Base-by-base conservation (phyloP, 345 rosid genomes). In the Eucalyptus caleyi region DNA sequence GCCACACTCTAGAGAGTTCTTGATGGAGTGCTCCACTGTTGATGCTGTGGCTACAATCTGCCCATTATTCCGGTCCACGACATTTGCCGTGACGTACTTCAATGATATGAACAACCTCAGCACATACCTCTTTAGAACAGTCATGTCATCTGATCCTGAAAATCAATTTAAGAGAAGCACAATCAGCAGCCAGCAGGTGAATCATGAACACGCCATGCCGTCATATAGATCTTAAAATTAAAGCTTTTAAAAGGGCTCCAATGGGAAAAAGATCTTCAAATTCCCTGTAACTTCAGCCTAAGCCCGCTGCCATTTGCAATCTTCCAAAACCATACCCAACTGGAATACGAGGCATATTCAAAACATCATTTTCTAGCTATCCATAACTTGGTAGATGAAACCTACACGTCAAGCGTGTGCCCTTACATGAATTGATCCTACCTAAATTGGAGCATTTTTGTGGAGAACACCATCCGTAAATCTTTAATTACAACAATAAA, bases 81-180 rank as follows among this genome's bases (percentile, higher is more conserved):
- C 96, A 42, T 97, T 96, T 12, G 97, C 98, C 13, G 97, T 96
- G 69, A 96, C 91, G 94, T 96, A 95, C 93, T 96, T 96, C 83
- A 97, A 87, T 16, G 98, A 96, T 90, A 96, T 93, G 92, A 97
- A 96, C 90, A 95, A 77, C 92, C 96, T 92, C 40, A 96, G 90
- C 56, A 95, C 97, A 51, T 95, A 94, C 87, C 99, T 94, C 94
- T 96, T 96, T 50, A 94, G 87, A 32, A 94, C 93, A 16, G 96
- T 93, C 99, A 96, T 97, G 54, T 50, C 65, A 86, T 49, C 85
- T 77, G 47, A 77, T 77, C 85, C 47, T 77, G 85, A 40, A 77
- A 77, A 77, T 23, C 85, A 77, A 40, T 77, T 23, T 42, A 40
- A 6, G 30, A 11, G 85, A 77, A 77, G 47, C 30, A 40, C 47